Evolutionary conservation across 768 basidiomycete species (phyloP).

Genomic region (Cantharellus anzutake): DNA sequence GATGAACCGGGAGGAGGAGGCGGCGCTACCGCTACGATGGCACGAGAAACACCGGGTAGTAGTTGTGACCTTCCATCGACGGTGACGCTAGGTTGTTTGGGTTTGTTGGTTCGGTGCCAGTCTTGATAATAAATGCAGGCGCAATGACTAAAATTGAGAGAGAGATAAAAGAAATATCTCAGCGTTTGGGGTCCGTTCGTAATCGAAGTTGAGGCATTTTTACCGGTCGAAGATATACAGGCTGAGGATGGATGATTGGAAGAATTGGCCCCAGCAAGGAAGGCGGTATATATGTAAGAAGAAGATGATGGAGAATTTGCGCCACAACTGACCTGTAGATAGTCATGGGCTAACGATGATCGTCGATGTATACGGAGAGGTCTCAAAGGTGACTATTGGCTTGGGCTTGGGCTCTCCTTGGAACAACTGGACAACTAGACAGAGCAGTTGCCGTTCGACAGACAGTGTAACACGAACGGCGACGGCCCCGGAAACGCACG

Average conservation of each 20-base stretch:
- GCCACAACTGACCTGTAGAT: neutral
- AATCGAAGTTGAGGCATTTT: conserved; percentile 11
- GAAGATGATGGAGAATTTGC: conserved; percentile 27
- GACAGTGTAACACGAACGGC: too few relatives aligned
- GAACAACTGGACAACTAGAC: too few relatives aligned
- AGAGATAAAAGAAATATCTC: conserved; percentile 5
- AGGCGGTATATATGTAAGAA: conserved; percentile 85
- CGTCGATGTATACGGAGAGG: neutral
- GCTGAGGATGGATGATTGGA: conserved; percentile 42
- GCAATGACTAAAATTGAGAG: conserved; percentile 44
- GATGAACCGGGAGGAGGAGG: too few relatives aligned
- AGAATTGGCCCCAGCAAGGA: neutral
- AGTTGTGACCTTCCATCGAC: conserved; percentile 35
- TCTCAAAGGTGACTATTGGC: neutral
- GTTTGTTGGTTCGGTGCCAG: conserved; percentile 67
- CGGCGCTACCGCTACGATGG: conserved; percentile 19
- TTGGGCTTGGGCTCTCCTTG: neutral
- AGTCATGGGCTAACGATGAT: neutral
- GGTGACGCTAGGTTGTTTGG: conserved; percentile 33
- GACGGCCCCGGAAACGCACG: too few relatives aligned
- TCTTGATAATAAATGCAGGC: conserved; percentile 89
- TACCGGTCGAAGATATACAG: conserved; percentile 88
- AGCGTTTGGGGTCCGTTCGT: neutral
- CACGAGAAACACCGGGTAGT: conserved; percentile 58
- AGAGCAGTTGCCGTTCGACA: too few relatives aligned